A percentile compares a stretch with the other conserved stretches of the same genome.
Conservation (phyloP, 495 filamentous ascomycete genomes). For the Neurospora sp. region DNA sequence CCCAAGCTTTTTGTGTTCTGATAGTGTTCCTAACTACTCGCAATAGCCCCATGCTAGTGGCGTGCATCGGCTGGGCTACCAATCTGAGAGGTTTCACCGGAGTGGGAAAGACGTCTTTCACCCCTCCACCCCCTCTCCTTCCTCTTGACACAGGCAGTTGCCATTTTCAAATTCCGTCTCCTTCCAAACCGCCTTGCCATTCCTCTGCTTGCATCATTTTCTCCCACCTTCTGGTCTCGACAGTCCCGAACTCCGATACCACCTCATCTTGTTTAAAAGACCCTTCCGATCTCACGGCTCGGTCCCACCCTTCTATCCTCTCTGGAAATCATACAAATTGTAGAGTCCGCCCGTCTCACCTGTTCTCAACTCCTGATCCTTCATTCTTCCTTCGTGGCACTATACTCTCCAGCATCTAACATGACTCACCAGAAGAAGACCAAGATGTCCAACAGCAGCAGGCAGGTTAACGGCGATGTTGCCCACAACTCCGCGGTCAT, state of each 20-base stretch:
- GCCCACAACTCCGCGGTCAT: constrained; percentile 15
- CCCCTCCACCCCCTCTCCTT: background rate
- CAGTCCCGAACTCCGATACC: background rate
- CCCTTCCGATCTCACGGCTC: background rate
- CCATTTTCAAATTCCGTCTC: background rate
- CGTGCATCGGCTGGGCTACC: background rate
- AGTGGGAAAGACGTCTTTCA: background rate
- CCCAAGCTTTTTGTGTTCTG: background rate
- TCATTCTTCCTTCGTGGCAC: background rate
- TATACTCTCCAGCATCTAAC: constrained; percentile 8
- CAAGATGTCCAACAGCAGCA: constrained; percentile 12
- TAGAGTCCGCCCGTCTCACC: background rate
- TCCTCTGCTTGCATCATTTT: background rate
- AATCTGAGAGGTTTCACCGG: background rate
- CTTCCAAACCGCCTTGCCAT: background rate
- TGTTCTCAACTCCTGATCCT: background rate
- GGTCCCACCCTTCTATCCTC: background rate
- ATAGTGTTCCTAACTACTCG: background rate
- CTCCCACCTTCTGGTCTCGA: background rate
- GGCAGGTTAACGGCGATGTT: constrained; percentile 21
- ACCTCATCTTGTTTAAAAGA: background rate
- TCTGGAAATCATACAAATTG: background rate
- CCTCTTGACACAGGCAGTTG: background rate
- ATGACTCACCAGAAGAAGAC: constrained; percentile 9
- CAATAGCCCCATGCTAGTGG: background rate